Conservation (phyloP, 768 basidiomycete genomes). For the Mrakia blollopis region DNA sequence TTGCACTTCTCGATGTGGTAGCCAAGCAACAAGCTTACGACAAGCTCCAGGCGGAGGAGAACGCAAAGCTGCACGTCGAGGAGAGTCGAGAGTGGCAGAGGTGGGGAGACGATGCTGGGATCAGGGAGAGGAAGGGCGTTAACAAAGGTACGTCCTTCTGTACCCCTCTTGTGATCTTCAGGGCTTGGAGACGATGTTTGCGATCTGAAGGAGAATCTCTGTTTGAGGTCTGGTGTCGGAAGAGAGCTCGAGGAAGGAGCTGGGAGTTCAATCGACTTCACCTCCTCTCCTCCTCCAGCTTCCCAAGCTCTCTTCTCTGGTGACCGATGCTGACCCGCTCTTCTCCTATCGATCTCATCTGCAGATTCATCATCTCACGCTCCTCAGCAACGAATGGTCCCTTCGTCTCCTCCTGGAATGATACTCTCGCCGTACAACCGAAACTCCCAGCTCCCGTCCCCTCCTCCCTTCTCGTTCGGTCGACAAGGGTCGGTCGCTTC, state of each 20-base stretch:
- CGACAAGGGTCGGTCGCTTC: constrained; percentile 5
- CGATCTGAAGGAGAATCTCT: not conserved
- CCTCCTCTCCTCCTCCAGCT: not conserved
- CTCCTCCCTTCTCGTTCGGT: constrained; percentile 9
- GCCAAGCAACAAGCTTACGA: constrained; percentile 11
- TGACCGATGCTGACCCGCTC: not conserved
- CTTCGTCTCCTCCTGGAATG: constrained; percentile 2
- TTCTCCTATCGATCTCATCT: not conserved
- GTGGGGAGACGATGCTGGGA: not conserved
- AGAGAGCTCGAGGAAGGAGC: not conserved
- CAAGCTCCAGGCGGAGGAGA: not conserved
- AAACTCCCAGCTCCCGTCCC: not conserved
- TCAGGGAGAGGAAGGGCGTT: constrained; percentile 1
- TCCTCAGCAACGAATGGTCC: not conserved
- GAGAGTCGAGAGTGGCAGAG: constrained; percentile 3
- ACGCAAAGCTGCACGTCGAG: constrained; percentile 4
- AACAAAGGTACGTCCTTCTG: not conserved
- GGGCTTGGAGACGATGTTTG: not conserved
- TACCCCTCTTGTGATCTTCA: not conserved
- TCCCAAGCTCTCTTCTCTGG: not conserved
- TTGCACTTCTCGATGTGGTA: constrained; percentile 4
- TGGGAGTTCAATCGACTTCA: not conserved
- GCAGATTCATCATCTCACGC: not conserved
- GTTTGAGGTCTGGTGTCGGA: not conserved
- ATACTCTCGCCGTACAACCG: not conserved